phyloP scores from a whole-genome alignment of 2,329 filamentous ascomycete genomes.

The Trichoderma polysporum region DNA sequence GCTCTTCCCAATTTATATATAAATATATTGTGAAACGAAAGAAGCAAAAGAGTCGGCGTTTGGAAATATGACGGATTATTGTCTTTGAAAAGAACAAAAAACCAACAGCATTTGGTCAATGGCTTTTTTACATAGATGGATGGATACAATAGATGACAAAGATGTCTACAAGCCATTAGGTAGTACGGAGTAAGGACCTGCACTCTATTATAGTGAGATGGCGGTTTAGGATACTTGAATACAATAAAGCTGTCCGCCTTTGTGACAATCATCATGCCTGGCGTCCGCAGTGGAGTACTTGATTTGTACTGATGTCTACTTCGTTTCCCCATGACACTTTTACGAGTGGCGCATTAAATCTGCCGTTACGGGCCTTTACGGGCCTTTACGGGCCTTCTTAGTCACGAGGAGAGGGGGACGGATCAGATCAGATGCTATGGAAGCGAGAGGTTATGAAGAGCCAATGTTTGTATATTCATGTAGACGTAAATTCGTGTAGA shows the following conservation, averaged over 20 bases:
- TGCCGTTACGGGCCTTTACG: no score
- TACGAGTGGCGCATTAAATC: background rate
- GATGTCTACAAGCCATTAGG: background rate
- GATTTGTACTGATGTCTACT: background rate
- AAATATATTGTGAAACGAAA: background rate
- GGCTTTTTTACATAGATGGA: background rate
- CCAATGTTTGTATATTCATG: no score
- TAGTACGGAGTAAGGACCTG: background rate
- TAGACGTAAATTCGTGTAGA: no score
- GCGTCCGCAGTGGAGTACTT: no score
- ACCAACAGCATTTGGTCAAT: background rate
- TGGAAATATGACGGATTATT: background rate
- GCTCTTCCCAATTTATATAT: background rate
- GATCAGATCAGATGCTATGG: no score
- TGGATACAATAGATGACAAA: background rate
- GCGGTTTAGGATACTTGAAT: background rate
- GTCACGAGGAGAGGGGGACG: no score
- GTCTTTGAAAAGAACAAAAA: background rate
- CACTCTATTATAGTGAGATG: background rate
- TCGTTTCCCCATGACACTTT: background rate
- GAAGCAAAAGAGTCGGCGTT: slow-evolving; percentile 4
- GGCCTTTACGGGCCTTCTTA: no score
- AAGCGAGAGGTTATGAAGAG: no score
- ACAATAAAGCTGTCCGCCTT: background rate
- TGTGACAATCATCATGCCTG: background rate